Conservation (phyloP, 768 basidiomycete genomes). For the Pseudohyphozyma bogoriensis region DNA sequence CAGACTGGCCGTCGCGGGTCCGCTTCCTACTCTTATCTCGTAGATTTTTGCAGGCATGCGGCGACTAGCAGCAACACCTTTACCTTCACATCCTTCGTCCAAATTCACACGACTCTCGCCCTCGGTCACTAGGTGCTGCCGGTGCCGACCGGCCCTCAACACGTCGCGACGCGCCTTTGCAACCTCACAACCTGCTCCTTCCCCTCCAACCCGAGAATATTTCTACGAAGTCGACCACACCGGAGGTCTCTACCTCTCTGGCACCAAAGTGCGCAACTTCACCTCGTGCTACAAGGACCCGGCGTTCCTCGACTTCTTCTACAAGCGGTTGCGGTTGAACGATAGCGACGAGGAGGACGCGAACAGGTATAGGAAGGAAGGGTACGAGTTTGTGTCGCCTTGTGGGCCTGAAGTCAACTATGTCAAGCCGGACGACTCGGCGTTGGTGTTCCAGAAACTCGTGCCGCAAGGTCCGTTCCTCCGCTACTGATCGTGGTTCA, state of each 20-base stretch:
- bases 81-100: too few relatives aligned
- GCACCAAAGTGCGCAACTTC: slow-evolving; percentile 17
- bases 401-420: slow-evolving; percentile 25
- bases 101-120: too few relatives aligned
- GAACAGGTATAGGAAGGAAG: not conserved
- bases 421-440: slow-evolving; percentile 18
- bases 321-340: slow-evolving; percentile 7
- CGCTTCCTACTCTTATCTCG: too few relatives aligned
- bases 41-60: too few relatives aligned
- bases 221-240: slow-evolving; percentile 29
- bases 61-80: too few relatives aligned
- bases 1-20: too few relatives aligned
- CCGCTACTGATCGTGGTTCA: too few relatives aligned
- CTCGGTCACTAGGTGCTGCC: too few relatives aligned
- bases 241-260: slow-evolving; percentile 26
- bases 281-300: slow-evolving; percentile 25
- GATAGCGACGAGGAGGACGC: not conserved
- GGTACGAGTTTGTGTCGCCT: slow-evolving; percentile 22
- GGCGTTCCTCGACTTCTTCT: slow-evolving; percentile 27
- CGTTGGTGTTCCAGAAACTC: slow-evolving; percentile 25
- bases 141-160: too few relatives aligned
- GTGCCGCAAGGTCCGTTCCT: not conserved
- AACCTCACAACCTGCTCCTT: too few relatives aligned
- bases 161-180: too few relatives aligned
- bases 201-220: slow-evolving; percentile 33